Percentiles rank a stretch among this genome's conserved stretches.
phyloP scores from a whole-genome alignment of 2,329 filamentous ascomycete genomes.

The Alternaria burnsii region DNA sequence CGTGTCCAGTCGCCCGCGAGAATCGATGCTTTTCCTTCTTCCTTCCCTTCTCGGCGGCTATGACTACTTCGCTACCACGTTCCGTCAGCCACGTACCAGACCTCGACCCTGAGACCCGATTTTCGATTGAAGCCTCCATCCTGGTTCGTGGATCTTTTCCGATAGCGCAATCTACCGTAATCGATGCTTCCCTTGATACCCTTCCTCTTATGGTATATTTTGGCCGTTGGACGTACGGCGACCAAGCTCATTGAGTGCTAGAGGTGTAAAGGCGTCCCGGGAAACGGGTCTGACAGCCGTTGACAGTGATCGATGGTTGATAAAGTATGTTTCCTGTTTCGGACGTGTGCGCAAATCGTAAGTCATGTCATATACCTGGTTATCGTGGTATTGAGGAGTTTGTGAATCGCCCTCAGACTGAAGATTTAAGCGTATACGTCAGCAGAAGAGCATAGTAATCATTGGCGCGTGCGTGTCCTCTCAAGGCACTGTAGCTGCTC shows the following conservation, averaged over 20 bases:
- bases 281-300: slow-evolving; percentile 12
- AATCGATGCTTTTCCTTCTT: not conserved
- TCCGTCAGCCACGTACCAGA: not conserved
- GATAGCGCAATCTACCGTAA: slow-evolving; percentile 11
- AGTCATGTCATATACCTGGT: not conserved
- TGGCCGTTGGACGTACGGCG: not conserved
- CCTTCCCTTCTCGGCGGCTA: not conserved
- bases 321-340: slow-evolving; percentile 2
- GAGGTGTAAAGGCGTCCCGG: not conserved
- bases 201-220: slow-evolving; percentile 11
- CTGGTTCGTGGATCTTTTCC: slow-evolving; percentile 6
- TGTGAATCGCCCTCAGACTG: not conserved
- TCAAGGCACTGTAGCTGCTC: not conserved
- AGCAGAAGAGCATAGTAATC: not conserved
- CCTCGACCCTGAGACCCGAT: not conserved
- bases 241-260: not conserved
- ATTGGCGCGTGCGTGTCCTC: not conserved
- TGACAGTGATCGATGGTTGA: slow-evolving; percentile 8
- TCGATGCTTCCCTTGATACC: not conserved
- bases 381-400: not conserved
- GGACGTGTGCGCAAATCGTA: not conserved
- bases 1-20: not conserved
- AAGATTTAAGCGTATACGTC: not conserved
- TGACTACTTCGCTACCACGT: slow-evolving; percentile 3
- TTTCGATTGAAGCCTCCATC: not conserved